Evolutionary conservation across 108 stramenopile species (phyloP).

Genomic region (Hondaea fermentalgiana): DNA sequence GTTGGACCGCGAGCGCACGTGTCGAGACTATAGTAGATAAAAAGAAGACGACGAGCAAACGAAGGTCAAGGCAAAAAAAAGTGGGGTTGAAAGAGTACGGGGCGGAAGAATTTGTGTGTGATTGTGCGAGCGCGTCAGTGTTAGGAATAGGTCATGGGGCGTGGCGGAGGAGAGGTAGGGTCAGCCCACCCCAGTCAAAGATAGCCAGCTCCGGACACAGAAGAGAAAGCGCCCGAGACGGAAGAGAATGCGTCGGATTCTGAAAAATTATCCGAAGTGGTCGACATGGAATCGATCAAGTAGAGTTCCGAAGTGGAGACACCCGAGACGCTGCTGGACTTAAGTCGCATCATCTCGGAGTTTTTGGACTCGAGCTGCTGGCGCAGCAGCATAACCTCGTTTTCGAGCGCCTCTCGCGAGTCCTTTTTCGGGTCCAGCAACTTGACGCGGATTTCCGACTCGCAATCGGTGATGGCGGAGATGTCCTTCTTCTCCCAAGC

Average conservation of each 20-base stretch:
- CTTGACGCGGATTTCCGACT: neutral
- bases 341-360: neutral
- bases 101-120: no score
- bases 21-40: no score
- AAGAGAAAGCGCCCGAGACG: neutral
- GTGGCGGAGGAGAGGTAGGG: no score
- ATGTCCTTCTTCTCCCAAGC: neutral
- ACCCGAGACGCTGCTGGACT: neutral
- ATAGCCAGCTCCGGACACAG: neutral
- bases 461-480: neutral
- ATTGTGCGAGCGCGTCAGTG: no score
- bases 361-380: neutral
- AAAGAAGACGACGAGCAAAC: no score
- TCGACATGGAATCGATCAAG: neutral
- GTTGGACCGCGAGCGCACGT: no score
- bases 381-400: neutral
- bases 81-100: no score
- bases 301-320: neutral
- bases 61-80: no score
- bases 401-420: neutral
- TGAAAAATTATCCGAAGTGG: neutral
- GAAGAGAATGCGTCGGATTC: neutral
- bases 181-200: neutral
- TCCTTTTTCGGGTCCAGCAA: neutral
- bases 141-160: no score